Evolutionary conservation across 2,329 filamentous ascomycete species (phyloP).

Genomic region (Colletotrichum gigasporum): DNA sequence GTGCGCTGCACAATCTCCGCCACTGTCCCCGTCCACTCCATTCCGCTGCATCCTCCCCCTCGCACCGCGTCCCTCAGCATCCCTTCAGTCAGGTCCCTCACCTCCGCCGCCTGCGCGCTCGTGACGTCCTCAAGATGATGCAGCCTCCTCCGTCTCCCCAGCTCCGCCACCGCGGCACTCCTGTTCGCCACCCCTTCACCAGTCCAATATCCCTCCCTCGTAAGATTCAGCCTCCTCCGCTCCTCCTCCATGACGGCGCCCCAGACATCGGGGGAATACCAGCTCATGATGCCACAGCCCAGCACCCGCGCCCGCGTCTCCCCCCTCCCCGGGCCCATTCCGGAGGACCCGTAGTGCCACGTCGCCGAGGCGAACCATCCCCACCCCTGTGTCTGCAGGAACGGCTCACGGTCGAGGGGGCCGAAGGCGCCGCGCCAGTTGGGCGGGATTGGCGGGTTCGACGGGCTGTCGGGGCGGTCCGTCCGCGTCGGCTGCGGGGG

Average conservation of each 20-base stretch:
- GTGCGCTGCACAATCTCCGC: slow-evolving; percentile 53
- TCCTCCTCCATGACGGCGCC: slow-evolving; percentile 42
- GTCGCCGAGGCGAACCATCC: slow-evolving; percentile 56
- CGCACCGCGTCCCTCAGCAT: slow-evolving; percentile 36
- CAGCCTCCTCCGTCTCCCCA: slow-evolving; percentile 47
- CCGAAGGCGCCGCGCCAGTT: slow-evolving; percentile 42
- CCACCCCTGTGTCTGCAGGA: slow-evolving; percentile 49
- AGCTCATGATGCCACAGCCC: slow-evolving; percentile 55
- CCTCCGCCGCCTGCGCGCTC: slow-evolving; percentile 41
- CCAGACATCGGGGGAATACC: slow-evolving; percentile 50
- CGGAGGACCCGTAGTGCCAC: slow-evolving; percentile 51
- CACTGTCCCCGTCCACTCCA: slow-evolving; percentile 54
- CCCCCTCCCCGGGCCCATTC: slow-evolving; percentile 48
- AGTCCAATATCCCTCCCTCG: slow-evolving; percentile 49
- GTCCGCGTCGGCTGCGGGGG: slow-evolving; percentile 47
- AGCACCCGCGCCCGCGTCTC: slow-evolving; percentile 51
- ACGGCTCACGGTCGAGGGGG: slow-evolving; percentile 46
- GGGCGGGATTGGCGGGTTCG: slow-evolving; percentile 45
- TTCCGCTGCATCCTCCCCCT: slow-evolving; percentile 44
- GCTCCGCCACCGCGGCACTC: slow-evolving; percentile 40
- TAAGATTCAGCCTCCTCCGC: slow-evolving; percentile 49
- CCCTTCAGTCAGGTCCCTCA: slow-evolving; percentile 44
- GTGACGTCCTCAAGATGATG: slow-evolving; percentile 46
- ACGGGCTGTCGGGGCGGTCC: slow-evolving; percentile 44
- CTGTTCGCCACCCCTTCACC: slow-evolving; percentile 37